Evolutionary conservation across 2,329 filamentous ascomycete genomes (phyloP).

Genomic region (Emericellopsis cladophorae): DNA sequence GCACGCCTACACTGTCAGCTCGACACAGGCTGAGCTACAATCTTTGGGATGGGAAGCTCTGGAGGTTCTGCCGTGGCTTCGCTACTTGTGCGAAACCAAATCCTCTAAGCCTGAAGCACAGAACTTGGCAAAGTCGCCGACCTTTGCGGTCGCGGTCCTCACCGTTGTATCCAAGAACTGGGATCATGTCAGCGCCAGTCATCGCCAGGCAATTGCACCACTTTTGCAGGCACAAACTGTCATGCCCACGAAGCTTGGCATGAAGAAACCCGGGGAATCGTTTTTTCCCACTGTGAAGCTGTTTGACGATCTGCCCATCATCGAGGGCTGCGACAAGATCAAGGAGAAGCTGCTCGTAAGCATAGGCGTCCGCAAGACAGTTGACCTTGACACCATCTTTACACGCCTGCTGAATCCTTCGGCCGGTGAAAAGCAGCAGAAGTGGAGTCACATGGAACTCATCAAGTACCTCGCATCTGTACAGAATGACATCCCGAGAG

Average conservation of each 20-base stretch:
- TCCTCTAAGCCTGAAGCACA: slow-evolving; percentile 47
- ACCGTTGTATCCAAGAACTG: slow-evolving; percentile 78
- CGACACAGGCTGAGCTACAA: slow-evolving; percentile 56
- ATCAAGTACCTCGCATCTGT: slow-evolving; percentile 93
- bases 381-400: slow-evolving; percentile 90
- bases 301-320: slow-evolving; percentile 82
- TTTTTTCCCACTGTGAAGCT: slow-evolving; percentile 92
- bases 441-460: slow-evolving; percentile 88
- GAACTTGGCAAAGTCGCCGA: slow-evolving; percentile 57
- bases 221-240: slow-evolving; percentile 57
- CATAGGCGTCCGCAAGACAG: slow-evolving; percentile 85
- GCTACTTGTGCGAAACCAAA: slow-evolving; percentile 61
- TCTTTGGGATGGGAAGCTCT: slow-evolving; percentile 79
- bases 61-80: slow-evolving; percentile 74
- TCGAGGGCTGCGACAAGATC: slow-evolving; percentile 62
- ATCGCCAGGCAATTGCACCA: slow-evolving; percentile 52
- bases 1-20: slow-evolving; percentile 63
- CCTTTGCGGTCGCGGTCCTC: slow-evolving; percentile 67
- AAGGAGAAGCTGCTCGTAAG: slow-evolving; percentile 83
- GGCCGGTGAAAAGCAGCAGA: slow-evolving; percentile 37
- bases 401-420: slow-evolving; percentile 62
- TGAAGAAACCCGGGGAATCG: slow-evolving; percentile 73
- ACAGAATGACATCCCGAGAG: slow-evolving; percentile 70
- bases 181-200: slow-evolving; percentile 60
- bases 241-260: slow-evolving; percentile 82